Percentiles rank a stretch among this genome's conserved stretches.
Evolutionary conservation across 148 eudicot species (phyloP).

Genomic region (Rhododendron ferrugineum): DNA sequence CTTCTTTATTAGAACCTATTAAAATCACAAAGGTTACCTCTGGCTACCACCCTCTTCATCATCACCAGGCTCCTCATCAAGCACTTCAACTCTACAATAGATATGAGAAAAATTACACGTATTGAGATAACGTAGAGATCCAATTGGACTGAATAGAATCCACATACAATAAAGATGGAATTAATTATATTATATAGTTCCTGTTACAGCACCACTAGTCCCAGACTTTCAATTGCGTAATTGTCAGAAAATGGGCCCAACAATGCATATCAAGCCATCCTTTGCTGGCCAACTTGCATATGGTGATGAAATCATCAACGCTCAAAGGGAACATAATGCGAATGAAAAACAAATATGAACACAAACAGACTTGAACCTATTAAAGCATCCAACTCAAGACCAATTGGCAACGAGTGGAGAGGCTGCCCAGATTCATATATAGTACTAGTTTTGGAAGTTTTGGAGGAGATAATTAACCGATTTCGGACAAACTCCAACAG

Average conservation of each 20-base stretch:
- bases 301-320: neutral
- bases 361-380: neutral
- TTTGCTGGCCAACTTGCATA: neutral
- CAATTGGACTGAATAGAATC: neutral
- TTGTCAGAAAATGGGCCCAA: neutral
- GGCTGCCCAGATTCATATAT: too few species aligned
- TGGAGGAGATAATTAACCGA: too few species aligned
- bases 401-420: too few species aligned
- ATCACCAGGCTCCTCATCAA: conserved; percentile 55
- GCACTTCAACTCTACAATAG: neutral
- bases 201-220: neutral
- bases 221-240: neutral
- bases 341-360: neutral
- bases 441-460: too few species aligned
- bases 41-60: conserved; percentile 87
- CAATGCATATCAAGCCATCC: neutral
- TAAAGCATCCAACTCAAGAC: too few species aligned
- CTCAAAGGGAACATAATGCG: neutral
- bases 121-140: neutral
- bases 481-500: neutral
- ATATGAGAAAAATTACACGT: neutral
- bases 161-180: neutral
- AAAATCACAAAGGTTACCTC: conserved; percentile 43
- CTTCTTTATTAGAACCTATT: neutral
- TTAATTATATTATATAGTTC: neutral